Conservation (phyloP, 306 rosid species). For the Prinsepia uniflora region DNA sequence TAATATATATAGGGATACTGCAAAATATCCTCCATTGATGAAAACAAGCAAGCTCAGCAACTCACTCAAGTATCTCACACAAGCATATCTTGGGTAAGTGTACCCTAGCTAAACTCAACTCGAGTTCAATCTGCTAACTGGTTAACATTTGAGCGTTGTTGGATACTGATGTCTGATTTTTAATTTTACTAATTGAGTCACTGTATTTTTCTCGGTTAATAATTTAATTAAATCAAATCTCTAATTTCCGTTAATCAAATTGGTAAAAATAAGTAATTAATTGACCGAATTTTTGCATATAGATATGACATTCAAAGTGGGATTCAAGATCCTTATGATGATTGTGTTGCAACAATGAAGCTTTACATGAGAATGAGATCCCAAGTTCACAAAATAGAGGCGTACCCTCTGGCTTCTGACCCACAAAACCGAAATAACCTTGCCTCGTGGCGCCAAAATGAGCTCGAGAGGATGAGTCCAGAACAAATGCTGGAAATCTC, state of each 20-base stretch:
- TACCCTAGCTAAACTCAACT: not conserved
- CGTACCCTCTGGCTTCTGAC: constrained; percentile 62
- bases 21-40: constrained; percentile 93
- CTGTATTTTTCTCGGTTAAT: no score
- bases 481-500: constrained; percentile 78
- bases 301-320: constrained; percentile 92
- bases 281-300: not conserved
- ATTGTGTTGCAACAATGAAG: constrained; percentile 81
- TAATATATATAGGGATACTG: constrained; percentile 79
- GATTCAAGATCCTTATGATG: constrained; percentile 80
- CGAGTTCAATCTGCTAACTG: no score
- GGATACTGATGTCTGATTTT: no score
- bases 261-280: no score
- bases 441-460: constrained; percentile 65
- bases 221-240: no score
- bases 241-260: no score
- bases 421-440: constrained; percentile 68
- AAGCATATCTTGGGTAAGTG: constrained; percentile 83
- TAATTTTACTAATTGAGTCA: no score
- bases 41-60: constrained; percentile 96
- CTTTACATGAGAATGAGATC: constrained; percentile 77
- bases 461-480: constrained; percentile 80
- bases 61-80: constrained; percentile 84
- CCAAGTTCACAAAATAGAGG: constrained; percentile 58
- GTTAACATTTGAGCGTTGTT: no score